Evolutionary conservation across 2,329 filamentous ascomycete genomes (phyloP).

Genomic region (Penicillium sp.): DNA sequence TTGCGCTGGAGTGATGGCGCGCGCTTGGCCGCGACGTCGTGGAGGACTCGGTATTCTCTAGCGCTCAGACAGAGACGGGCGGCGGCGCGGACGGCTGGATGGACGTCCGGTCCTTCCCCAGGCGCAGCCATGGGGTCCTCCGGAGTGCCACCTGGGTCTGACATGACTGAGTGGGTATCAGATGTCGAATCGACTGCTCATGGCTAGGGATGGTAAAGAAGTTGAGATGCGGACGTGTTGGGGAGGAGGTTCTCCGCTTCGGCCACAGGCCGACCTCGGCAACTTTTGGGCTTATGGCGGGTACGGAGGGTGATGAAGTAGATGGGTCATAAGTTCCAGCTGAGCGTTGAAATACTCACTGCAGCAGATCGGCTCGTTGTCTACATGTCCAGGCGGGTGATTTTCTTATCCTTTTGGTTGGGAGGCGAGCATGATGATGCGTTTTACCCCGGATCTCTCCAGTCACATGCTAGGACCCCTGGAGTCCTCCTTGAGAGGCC

Average conservation of each 20-base stretch:
- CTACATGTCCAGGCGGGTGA: no score
- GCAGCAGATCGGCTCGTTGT: no score
- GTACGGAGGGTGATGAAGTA: no score
- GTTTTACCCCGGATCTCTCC: slow-evolving; percentile 7
- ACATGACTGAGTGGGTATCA: slow-evolving; percentile 23
- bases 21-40: slow-evolving; percentile 76
- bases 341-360: no score
- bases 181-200: slow-evolving; percentile 9
- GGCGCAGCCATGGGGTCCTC: slow-evolving; percentile 6
- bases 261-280: slow-evolving; percentile 11
- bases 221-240: slow-evolving; percentile 1
- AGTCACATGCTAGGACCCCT: no score
- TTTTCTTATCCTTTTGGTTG: no score
- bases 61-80: slow-evolving; percentile 80
- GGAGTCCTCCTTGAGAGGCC: no score
- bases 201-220: slow-evolving; percentile 2
- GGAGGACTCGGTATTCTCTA: slow-evolving; percentile 79
- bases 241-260: slow-evolving; percentile 7
- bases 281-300: background rate
- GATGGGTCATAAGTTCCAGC: no score
- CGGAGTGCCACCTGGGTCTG: slow-evolving; percentile 19
- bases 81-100: slow-evolving; percentile 78
- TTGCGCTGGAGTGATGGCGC: slow-evolving; percentile 59
- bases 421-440: no score
- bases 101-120: slow-evolving; percentile 37